Conservation (phyloP, 345 rosid species). For the Gossypioides kirkii region DNA sequence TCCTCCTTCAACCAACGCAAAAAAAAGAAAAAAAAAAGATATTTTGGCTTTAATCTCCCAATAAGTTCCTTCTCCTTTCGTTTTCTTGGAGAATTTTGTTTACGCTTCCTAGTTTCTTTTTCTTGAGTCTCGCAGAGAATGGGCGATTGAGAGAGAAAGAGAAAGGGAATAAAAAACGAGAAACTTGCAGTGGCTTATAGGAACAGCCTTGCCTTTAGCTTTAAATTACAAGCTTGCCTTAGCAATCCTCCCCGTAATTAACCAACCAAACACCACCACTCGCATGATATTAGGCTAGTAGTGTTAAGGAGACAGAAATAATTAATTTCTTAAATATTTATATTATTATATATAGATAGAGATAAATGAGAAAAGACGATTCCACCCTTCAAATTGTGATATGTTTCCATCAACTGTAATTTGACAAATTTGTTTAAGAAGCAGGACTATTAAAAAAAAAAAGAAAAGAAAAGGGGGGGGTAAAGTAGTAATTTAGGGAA, state of each 20-base stretch:
- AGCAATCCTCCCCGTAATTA: background rate
- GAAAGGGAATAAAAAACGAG: background rate
- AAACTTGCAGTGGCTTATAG: slow-evolving; percentile 13
- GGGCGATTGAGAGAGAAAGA: background rate
- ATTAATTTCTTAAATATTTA: background rate
- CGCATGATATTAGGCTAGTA: background rate
- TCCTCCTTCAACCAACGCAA: background rate
- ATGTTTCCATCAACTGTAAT: too few species aligned
- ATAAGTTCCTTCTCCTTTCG: slow-evolving; percentile 11
- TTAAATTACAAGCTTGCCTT: slow-evolving; percentile 18
- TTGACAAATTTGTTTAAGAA: background rate
- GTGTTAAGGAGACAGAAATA: background rate
- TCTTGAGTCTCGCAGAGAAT: slow-evolving; percentile 2
- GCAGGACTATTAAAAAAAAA: background rate
- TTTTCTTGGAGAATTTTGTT: slow-evolving; percentile 17
- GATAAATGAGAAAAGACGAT: background rate
- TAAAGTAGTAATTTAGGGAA: background rate
- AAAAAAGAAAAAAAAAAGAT: background rate
- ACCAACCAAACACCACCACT: background rate
- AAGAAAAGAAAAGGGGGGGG: background rate
- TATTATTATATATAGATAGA: background rate
- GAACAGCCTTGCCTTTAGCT: slow-evolving; percentile 6
- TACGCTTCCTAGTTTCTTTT: slow-evolving; percentile 2
- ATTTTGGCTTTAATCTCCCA: background rate
- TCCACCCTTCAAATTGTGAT: background rate